Percentiles rank a stretch among this genome's conserved stretches.
phyloP scores from a whole-genome alignment of 345 rosid species.

The Melaleuca alternifolia region DNA sequence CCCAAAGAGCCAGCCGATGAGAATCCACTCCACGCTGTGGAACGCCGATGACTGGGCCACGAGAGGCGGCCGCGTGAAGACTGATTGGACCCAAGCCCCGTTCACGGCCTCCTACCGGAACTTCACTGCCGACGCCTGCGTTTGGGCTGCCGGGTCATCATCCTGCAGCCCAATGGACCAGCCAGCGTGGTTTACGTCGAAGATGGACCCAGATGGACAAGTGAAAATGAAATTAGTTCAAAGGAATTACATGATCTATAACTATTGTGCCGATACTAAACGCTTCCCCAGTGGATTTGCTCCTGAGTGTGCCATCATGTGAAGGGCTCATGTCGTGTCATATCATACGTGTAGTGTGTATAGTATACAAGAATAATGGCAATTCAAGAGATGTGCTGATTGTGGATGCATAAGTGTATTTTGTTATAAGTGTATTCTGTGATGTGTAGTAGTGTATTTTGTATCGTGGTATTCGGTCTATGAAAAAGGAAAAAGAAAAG shows the following conservation, averaged over 20 bases:
- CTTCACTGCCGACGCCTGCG: slow-evolving; percentile 26
- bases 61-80: slow-evolving; percentile 45
- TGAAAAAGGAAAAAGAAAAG: background rate
- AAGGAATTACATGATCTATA: slow-evolving; percentile 36
- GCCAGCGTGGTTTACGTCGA: slow-evolving; percentile 18
- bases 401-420: too few species aligned
- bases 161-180: slow-evolving; percentile 11
- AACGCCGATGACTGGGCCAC: slow-evolving; percentile 56
- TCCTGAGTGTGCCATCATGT: slow-evolving; percentile 17
- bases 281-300: slow-evolving; percentile 40
- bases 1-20: slow-evolving; percentile 41
- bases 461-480: background rate
- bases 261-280: slow-evolving; percentile 37
- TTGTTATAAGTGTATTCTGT: background rate
- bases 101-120: slow-evolving; percentile 39
- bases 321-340: background rate
- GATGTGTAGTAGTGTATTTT: background rate
- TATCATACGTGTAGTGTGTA: background rate
- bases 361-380: background rate
- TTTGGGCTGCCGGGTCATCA: slow-evolving; percentile 20
- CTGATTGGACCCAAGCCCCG: slow-evolving; percentile 47
- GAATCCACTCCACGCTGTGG: slow-evolving; percentile 47
- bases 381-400: background rate
- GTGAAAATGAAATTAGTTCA: slow-evolving; percentile 29
- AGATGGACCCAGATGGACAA: slow-evolving; percentile 16